phyloP scores from a whole-genome alignment of 306 rosid genomes.

The Cicer cuneatum region DNA sequence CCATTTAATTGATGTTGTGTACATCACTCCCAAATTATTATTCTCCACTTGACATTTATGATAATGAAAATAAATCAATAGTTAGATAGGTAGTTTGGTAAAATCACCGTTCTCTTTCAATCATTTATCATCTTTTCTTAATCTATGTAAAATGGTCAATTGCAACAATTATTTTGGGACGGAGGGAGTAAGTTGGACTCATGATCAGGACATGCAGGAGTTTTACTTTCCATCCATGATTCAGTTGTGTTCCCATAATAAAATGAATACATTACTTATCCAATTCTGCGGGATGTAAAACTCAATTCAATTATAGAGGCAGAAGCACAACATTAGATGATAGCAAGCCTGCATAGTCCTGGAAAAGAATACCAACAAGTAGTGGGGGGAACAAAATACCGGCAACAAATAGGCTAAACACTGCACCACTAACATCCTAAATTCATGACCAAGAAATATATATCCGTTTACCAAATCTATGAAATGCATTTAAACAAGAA shows the following conservation, averaged over 20 bases:
- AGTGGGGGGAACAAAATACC: background rate
- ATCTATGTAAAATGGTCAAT: no score
- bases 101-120: no score
- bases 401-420: slow-evolving; percentile 1
- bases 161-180: no score
- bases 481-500: slow-evolving; percentile 19
- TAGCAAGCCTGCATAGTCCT: background rate
- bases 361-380: slow-evolving; percentile 4
- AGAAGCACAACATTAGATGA: slow-evolving; percentile 1
- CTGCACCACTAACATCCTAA: background rate
- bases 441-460: slow-evolving; percentile 14
- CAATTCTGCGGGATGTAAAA: background rate
- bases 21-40: no score
- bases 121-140: no score
- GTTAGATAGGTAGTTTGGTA: no score
- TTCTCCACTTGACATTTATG: no score
- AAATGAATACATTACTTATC: slow-evolving; percentile 4
- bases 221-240: background rate
- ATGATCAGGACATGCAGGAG: background rate
- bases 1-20: no score
- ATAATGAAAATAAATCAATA: no score
- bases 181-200: background rate
- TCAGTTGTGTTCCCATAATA: slow-evolving; percentile 2
- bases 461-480: background rate
- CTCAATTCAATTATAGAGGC: slow-evolving; percentile 18